Evolutionary conservation across 2,329 filamentous ascomycete species (phyloP), one percentile per base, ranked within the genome.

Genomic region (Pseudogymnoascus sp.): DNA sequence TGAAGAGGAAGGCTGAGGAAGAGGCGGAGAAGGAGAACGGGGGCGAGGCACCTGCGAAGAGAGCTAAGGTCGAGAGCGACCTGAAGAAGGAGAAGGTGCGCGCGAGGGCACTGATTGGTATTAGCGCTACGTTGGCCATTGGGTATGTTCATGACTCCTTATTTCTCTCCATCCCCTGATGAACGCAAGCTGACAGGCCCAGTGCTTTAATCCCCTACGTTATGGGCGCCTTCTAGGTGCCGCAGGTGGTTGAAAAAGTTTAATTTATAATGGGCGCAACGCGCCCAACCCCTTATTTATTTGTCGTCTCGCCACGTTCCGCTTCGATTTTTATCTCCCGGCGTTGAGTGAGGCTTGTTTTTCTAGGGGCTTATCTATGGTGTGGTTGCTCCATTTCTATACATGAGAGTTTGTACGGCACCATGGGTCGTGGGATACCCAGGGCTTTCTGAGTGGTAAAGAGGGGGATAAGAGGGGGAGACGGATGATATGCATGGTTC

Each of bases 1-100:
- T 77, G 72, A 92, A 92, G 81, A 86, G 91, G 70, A 93, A 93
- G 78, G 85, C 84, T 1, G 85, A 87, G 13, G 89, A 92, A 31
- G 76, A 77, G 31, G 77, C 78, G 7, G 80, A 82, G 61, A 75
- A 74, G 6, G 75, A 70, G 10, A 75, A 74, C 5, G 74, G 77
- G 61, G 77, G 79, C 62, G 77, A 76, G 53, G 77, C 76, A 53
- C 81, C 77, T 3, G 77, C 77, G 59, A 97, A 97, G 84, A 91
- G 88, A 73, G 85, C 84, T 42, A 91, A 87, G 80, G 89, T 91
- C 1, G 89, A 95, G 73, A 84, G 89, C 50, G 88, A 95, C 76
- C 75, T 96, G 68, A 88, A 88, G 75, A 93, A 91, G 78, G 89
- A 96, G 77, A 89, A 87, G 72, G 91, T 97, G 68, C 88, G 91